Conservation (phyloP, 495 filamentous ascomycete genomes). For the Penicillium cosmopolitanum region DNA sequence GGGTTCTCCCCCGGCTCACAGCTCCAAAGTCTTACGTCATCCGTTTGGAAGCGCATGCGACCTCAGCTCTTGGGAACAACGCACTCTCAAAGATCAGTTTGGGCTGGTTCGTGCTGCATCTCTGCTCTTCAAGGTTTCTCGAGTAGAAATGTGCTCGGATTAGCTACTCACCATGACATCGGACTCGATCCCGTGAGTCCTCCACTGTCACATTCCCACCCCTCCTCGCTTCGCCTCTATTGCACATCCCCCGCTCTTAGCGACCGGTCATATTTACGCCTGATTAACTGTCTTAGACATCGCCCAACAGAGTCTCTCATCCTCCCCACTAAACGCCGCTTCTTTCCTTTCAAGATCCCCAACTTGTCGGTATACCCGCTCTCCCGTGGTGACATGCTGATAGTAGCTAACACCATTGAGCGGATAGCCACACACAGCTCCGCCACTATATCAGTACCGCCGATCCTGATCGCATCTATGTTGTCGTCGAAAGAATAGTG, state of each 20-base stretch:
- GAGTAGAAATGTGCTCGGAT: conserved; percentile 43
- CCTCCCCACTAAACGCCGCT: conserved; percentile 66
- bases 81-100: conserved; percentile 11
- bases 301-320: conserved; percentile 62
- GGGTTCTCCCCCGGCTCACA: conserved; percentile 38
- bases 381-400: conserved; percentile 13
- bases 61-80: conserved; percentile 13
- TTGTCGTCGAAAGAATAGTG: conserved; percentile 73
- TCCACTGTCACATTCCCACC: conserved; percentile 11
- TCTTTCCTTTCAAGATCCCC: conserved; percentile 75
- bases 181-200: conserved; percentile 46
- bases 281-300: conserved; percentile 42
- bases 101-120: conserved; percentile 16
- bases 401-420: conserved; percentile 13
- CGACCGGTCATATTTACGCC: conserved; percentile 19
- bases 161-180: conserved; percentile 49
- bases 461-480: conserved; percentile 76
- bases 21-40: conserved; percentile 50
- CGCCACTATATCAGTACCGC: conserved; percentile 87
- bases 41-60: conserved; percentile 30
- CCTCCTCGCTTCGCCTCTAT: conserved; percentile 10
- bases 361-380: conserved; percentile 60
- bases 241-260: conserved; percentile 6
- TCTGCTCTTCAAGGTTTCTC: conserved; percentile 12
- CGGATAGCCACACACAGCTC: conserved; percentile 82